Evolutionary conservation across 257 asterid genomes (phyloP).

Genomic region (Solanum bukasovii): DNA sequence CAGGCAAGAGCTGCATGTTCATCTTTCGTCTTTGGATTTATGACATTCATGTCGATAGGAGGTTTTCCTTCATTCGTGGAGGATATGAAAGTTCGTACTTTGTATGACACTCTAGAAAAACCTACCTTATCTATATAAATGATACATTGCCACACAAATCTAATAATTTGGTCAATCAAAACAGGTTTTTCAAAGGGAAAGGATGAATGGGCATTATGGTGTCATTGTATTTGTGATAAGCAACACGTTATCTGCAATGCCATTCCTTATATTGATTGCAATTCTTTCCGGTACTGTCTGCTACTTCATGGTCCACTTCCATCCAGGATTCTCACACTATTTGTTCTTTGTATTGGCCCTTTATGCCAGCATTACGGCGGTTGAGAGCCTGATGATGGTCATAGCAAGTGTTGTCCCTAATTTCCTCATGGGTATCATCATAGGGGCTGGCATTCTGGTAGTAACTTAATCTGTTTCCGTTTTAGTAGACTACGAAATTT

Average conservation of each 20-base stretch:
- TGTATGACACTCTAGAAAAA: neutral
- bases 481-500: neutral
- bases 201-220: conserved; percentile 94
- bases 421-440: conserved; percentile 94
- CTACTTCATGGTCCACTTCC: conserved; percentile 94
- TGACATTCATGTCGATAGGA: conserved; percentile 95
- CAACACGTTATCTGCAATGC: conserved; percentile 82
- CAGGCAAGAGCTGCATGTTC: conserved; percentile 99
- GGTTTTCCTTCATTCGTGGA: conserved; percentile 97
- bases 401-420: conserved; percentile 90
- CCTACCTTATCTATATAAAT: neutral
- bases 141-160: neutral
- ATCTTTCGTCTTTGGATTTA: conserved; percentile 83
- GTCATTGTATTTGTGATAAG: conserved; percentile 79
- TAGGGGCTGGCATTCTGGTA: conserved; percentile 98
- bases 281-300: conserved; percentile 76
- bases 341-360: conserved; percentile 70
- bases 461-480: neutral
- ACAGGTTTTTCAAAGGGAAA: conserved; percentile 91
- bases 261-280: conserved; percentile 71
- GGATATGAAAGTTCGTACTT: conserved; percentile 68
- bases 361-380: conserved; percentile 81
- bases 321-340: conserved; percentile 70
- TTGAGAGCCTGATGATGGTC: conserved; percentile 99
- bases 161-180: neutral